phyloP scores from a whole-genome alignment of 495 filamentous ascomycete genomes.

The Podospora comata region DNA sequence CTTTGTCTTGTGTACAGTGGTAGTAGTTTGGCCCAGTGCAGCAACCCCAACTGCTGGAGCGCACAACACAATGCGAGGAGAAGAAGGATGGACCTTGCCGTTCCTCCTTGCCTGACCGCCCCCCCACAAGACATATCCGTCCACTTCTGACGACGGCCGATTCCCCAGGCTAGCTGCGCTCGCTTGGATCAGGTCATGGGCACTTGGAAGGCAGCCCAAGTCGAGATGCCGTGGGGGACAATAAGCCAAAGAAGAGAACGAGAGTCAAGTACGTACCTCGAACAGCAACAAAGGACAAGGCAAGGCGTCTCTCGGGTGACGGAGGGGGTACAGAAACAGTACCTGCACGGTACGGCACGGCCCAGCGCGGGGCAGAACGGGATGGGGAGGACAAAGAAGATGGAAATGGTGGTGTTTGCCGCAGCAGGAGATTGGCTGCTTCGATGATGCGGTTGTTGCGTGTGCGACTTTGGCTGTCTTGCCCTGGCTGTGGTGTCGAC shows the following conservation, averaged over 20 bases:
- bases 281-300: neutral
- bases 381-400: neutral
- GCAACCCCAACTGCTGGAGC: slow-evolving; percentile 4
- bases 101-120: slow-evolving; percentile 12
- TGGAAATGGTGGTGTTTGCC: neutral
- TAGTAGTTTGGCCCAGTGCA: neutral
- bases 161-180: neutral
- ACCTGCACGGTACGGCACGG: slow-evolving; percentile 11
- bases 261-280: slow-evolving; percentile 1
- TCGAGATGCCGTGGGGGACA: neutral
- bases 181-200: neutral
- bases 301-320: neutral
- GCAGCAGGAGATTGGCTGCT: neutral
- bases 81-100: slow-evolving; percentile 15
- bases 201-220: neutral
- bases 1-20: neutral
- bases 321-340: neutral
- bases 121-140: neutral
- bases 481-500: neutral
- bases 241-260: neutral
- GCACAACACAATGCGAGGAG: neutral
- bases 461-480: neutral
- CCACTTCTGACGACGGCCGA: slow-evolving; percentile 1
- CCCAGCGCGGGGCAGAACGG: slow-evolving; percentile 6
- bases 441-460: neutral